Percentiles rank a stretch among this genome's conserved stretches.
These are phyloP conservation scores for Ogataea hybrid DNA, from an alignment of 1,139 yeast species.

Conservation along the genomic window DNA sequence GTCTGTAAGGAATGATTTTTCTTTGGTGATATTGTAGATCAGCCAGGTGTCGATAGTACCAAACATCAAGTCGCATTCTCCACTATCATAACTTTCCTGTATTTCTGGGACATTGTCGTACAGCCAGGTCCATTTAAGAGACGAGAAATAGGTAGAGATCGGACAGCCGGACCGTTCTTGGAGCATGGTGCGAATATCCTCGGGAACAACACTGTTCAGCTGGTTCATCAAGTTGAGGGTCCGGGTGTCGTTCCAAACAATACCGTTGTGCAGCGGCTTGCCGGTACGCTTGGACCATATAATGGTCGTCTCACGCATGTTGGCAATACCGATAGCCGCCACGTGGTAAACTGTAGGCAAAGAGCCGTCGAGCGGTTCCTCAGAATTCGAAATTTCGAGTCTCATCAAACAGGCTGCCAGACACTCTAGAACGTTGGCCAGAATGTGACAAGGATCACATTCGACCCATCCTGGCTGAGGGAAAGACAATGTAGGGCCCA, in stretches of 20 bases:
- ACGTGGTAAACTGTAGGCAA: conserved; percentile 46
- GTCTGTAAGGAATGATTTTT: conserved; percentile 73
- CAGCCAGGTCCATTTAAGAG: conserved; percentile 88
- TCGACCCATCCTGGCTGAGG: conserved; percentile 93
- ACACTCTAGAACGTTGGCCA: conserved; percentile 81
- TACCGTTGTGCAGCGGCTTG: conserved; percentile 78
- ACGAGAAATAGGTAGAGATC: conserved; percentile 86
- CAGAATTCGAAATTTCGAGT: conserved; percentile 52
- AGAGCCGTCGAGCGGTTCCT: conserved; percentile 35
- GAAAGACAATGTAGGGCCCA: conserved; percentile 64
- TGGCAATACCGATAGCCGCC: conserved; percentile 77
- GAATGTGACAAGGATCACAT: conserved; percentile 84
- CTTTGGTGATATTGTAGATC: conserved; percentile 78
- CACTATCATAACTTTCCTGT: conserved; percentile 66
- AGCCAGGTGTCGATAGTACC: conserved; percentile 97
- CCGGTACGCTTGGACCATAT: conserved; percentile 90
- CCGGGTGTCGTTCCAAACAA: conserved; percentile 96
- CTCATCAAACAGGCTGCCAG: conserved; percentile 61
- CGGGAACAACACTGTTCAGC: conserved; percentile 55
- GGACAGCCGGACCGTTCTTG: conserved; percentile 80
- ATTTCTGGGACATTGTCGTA: conserved; percentile 76
- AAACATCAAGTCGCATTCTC: conserved; percentile 74
- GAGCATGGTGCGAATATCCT: conserved; percentile 57
- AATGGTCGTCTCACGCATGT: conserved; percentile 93
- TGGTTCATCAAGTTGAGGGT: conserved; percentile 72